These are phyloP conservation scores for Penicillium sp. DNA, from an alignment of 2,329 filamentous ascomycete genomes.

Conservation along the genomic window DNA sequence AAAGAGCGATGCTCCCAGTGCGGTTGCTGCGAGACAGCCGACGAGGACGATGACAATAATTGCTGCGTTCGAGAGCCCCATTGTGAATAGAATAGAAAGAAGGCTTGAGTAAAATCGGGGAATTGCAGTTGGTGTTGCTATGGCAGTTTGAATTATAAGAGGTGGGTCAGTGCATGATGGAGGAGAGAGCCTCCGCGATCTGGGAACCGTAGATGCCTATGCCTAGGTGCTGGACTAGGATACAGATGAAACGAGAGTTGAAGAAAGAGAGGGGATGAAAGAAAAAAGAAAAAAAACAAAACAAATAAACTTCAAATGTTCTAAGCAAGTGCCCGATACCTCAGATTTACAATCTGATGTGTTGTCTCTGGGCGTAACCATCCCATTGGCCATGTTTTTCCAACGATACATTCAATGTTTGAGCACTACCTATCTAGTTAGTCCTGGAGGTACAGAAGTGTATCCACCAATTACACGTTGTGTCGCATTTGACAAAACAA, in stretches of 20 bases:
- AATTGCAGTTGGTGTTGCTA: not conserved
- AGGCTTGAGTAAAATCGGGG: not conserved
- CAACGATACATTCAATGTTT: not conserved
- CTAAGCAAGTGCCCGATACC: not conserved
- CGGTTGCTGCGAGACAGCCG: conserved; percentile 31
- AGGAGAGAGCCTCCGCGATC: not conserved
- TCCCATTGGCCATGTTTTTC: not conserved
- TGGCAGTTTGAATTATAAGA: not conserved
- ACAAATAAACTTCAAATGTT: not conserved
- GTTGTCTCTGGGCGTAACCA: not conserved
- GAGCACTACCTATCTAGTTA: not conserved
- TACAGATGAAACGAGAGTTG: not conserved
- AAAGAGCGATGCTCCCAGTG: conserved; percentile 33
- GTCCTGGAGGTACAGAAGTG: not conserved
- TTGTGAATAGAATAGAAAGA: conserved; percentile 2
- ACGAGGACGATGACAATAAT: conserved; percentile 37
- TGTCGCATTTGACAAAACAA: not conserved
- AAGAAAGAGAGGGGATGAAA: not conserved
- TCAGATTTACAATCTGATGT: conserved; percentile 2
- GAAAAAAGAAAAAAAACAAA: not conserved
- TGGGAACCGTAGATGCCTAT: not conserved
- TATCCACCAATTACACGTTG: not conserved
- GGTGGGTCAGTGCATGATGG: conserved; percentile 7
- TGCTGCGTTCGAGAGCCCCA: conserved; percentile 27
- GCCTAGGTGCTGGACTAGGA: not conserved